phyloP scores from a whole-genome alignment of 176 grass and related monocot species.

The Olyra latifolia region DNA sequence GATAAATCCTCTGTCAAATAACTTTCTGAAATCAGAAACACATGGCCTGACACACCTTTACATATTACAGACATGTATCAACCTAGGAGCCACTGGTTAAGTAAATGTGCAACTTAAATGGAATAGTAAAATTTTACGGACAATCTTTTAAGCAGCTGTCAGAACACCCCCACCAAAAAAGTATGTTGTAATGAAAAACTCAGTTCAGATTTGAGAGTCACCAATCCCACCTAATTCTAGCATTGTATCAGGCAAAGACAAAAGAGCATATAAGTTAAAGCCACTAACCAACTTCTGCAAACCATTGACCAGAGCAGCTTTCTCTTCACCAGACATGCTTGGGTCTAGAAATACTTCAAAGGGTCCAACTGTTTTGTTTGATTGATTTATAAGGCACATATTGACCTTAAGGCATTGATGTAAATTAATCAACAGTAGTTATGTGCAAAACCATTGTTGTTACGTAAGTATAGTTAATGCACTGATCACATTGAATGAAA shows the following conservation, averaged over 20 bases:
- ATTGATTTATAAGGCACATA: slow-evolving; percentile 75
- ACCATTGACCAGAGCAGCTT: slow-evolving; percentile 84
- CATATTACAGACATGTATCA: not conserved
- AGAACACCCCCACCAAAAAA: too few relatives aligned
- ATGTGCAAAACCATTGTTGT: not conserved
- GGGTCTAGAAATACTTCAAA: slow-evolving; percentile 88
- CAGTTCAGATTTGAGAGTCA: not conserved
- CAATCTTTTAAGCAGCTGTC: too few relatives aligned
- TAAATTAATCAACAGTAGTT: slow-evolving; percentile 22
- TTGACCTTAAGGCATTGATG: slow-evolving; percentile 58
- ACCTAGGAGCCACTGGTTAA: not conserved
- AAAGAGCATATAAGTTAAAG: slow-evolving; percentile 21
- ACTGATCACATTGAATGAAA: not conserved
- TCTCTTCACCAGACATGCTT: slow-evolving; percentile 58
- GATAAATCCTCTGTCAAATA: not conserved
- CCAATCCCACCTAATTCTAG: not conserved
- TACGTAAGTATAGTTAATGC: not conserved
- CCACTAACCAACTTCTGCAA: slow-evolving; percentile 89
- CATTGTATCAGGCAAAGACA: not conserved
- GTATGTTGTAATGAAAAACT: not conserved
- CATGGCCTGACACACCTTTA: slow-evolving; percentile 1
- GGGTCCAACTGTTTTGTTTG: slow-evolving; percentile 86
- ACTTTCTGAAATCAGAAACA: not conserved
- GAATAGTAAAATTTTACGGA: too few relatives aligned
- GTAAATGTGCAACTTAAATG: not conserved